phyloP scores from a whole-genome alignment of 2,329 filamentous ascomycete species.

The Pseudofabraea citricarpa region DNA sequence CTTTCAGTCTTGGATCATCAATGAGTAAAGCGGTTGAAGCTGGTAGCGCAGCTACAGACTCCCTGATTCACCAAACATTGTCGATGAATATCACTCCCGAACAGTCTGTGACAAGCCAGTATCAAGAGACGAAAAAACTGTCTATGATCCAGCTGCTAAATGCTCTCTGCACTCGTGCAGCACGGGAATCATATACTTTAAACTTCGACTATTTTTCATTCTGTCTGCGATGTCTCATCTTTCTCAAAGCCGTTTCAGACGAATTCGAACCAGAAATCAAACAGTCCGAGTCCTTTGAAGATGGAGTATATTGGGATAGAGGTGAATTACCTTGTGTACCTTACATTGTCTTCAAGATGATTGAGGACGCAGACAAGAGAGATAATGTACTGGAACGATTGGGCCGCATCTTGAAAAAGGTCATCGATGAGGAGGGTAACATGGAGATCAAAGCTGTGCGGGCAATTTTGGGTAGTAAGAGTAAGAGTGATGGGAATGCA shows the following conservation, averaged over 20 bases:
- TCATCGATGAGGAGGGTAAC: not conserved
- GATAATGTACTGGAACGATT: not conserved
- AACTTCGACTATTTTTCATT: slow-evolving; percentile 14
- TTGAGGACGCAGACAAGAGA: not conserved
- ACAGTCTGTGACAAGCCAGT: slow-evolving; percentile 5
- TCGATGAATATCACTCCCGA: not conserved
- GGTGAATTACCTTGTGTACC: not conserved
- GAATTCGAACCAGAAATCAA: slow-evolving; percentile 8
- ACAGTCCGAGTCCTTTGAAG: not conserved
- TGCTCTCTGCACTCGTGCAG: slow-evolving; percentile 4
- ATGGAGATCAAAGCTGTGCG: not conserved
- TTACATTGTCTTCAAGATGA: not conserved
- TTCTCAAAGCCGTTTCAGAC: slow-evolving; percentile 4
- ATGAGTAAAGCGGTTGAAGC: not conserved
- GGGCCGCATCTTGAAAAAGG: not conserved
- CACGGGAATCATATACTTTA: slow-evolving; percentile 9
- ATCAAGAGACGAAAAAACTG: slow-evolving; percentile 5
- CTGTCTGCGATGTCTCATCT: slow-evolving; percentile 2
- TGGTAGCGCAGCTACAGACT: not conserved
- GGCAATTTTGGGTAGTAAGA: not conserved
- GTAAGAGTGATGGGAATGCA: not conserved
- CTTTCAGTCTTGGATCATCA: not conserved
- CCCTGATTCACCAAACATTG: not conserved
- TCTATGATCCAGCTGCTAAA: slow-evolving; percentile 10
- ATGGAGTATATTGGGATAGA: not conserved